Evolutionary conservation across 257 asterid genomes (phyloP).

Genomic region (Vinca minor): DNA sequence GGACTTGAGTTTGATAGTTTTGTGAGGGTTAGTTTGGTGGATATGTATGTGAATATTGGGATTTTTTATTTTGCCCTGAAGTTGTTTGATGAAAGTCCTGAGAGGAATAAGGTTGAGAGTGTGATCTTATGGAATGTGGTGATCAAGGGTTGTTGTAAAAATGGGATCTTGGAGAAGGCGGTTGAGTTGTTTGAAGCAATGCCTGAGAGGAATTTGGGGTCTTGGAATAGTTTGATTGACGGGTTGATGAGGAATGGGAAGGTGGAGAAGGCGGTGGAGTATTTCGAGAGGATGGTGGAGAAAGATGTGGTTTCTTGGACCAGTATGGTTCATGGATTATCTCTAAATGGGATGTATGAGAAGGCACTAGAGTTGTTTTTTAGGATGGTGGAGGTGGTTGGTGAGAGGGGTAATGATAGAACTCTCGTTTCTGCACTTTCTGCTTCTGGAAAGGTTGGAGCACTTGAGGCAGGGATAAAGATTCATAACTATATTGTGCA

Average conservation of each 20-base stretch:
- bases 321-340: conserved; percentile 27
- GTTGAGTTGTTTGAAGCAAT: conserved; percentile 31
- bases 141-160: conserved; percentile 37
- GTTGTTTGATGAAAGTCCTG: conserved; percentile 38
- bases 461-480: conserved; percentile 25
- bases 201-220: conserved; percentile 34
- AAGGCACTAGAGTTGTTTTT: conserved; percentile 26
- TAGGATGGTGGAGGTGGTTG: conserved; percentile 27
- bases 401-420: conserved; percentile 26
- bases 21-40: conserved; percentile 40
- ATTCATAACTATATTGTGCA: conserved; percentile 16
- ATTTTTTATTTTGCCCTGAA: conserved; percentile 20
- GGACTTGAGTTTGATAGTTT: conserved; percentile 38
- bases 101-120: conserved; percentile 30
- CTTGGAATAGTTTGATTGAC: conserved; percentile 38
- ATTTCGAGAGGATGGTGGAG: conserved; percentile 31
- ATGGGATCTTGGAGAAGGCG: conserved; percentile 30
- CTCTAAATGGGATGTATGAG: conserved; percentile 28
- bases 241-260: conserved; percentile 36
- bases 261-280: conserved; percentile 24
- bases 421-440: conserved; percentile 33
- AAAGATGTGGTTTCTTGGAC: conserved; percentile 45
- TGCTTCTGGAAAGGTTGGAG: conserved; percentile 32
- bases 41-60: conserved; percentile 32
- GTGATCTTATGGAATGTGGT: conserved; percentile 36